Percentiles rank a stretch among this genome's conserved stretches.
Evolutionary conservation across 768 basidiomycete species (phyloP).

Genomic region (Cystobasidium tubakii): DNA sequence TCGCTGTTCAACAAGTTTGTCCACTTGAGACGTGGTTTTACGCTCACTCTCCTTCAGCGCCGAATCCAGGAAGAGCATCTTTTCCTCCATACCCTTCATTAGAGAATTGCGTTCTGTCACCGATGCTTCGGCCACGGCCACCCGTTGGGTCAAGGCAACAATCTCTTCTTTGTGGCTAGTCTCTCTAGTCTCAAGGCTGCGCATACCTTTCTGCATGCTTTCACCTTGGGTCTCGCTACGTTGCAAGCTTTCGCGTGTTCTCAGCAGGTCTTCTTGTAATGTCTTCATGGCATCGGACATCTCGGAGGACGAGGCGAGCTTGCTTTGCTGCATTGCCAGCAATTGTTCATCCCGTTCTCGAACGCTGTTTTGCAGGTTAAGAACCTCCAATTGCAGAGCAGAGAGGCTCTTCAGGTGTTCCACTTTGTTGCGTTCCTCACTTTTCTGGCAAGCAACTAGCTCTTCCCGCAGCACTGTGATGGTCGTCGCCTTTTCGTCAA

Average conservation of each 20-base stretch:
- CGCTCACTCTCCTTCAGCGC: background rate
- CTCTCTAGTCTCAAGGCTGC: background rate
- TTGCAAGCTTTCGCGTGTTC: background rate
- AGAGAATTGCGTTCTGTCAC: background rate
- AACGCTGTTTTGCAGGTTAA: background rate
- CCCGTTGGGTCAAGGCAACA: background rate
- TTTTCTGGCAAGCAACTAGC: background rate
- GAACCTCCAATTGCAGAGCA: background rate
- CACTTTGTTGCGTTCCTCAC: background rate
- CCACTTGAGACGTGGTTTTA: too few species aligned
- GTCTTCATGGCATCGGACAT: background rate
- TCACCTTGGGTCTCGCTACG: background rate
- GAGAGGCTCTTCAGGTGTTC: background rate
- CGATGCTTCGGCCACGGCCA: background rate
- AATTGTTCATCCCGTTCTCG: background rate
- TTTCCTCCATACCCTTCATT: background rate
- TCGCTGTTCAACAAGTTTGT: constrained; percentile 55
- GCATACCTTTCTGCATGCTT: background rate
- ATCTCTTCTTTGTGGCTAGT: background rate
- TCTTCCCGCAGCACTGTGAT: background rate
- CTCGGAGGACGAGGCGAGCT: background rate
- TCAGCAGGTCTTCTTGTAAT: background rate
- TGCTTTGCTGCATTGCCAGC: background rate
- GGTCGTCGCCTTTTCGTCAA: background rate
- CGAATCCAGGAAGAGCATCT: background rate